Evolutionary conservation across 768 basidiomycete genomes (phyloP).

Genomic region (Clitopilus passeckerianus): DNA sequence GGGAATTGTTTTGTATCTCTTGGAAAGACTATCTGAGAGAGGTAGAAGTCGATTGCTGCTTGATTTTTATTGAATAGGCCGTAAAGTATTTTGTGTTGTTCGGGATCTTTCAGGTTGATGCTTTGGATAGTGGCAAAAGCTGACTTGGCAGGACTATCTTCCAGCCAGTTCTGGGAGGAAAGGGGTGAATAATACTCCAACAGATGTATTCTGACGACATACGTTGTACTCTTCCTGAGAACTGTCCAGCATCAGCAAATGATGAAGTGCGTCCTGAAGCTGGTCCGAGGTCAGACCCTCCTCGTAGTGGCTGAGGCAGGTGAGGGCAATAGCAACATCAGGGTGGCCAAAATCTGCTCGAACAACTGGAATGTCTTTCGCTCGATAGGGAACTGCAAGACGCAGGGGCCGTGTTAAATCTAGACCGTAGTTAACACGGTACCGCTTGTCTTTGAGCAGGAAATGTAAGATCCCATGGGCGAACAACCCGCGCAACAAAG

Average conservation of each 20-base stretch:
- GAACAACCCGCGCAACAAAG: constrained; percentile 42
- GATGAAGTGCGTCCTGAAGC: too few species aligned
- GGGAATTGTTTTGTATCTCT: constrained; percentile 44
- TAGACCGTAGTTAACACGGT: constrained; percentile 50
- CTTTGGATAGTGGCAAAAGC: too few species aligned
- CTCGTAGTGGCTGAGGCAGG: constrained; percentile 47
- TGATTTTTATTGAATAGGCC: constrained; percentile 32
- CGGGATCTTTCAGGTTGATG: constrained; percentile 37
- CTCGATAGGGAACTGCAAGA: constrained; percentile 52
- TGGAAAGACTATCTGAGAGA: constrained; percentile 43
- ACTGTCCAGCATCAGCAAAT: too few species aligned
- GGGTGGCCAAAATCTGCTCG: constrained; percentile 51
- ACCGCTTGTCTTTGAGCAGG: constrained; percentile 31
- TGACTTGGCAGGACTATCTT: too few species aligned
- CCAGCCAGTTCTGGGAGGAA: too few species aligned
- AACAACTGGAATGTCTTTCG: constrained; percentile 42
- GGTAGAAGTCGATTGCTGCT: constrained; percentile 39
- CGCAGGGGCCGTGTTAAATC: constrained; percentile 32
- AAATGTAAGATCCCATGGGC: constrained; percentile 34
- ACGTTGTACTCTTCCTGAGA: constrained; percentile 36
- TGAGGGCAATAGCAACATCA: constrained; percentile 39
- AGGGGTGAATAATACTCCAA: too few species aligned
- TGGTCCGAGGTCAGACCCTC: constrained; percentile 35
- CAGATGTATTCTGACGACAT: too few species aligned
- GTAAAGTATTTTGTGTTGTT: constrained; percentile 23